Conservation (phyloP, 345 rosid genomes). For the Salix koriyanagi region DNA sequence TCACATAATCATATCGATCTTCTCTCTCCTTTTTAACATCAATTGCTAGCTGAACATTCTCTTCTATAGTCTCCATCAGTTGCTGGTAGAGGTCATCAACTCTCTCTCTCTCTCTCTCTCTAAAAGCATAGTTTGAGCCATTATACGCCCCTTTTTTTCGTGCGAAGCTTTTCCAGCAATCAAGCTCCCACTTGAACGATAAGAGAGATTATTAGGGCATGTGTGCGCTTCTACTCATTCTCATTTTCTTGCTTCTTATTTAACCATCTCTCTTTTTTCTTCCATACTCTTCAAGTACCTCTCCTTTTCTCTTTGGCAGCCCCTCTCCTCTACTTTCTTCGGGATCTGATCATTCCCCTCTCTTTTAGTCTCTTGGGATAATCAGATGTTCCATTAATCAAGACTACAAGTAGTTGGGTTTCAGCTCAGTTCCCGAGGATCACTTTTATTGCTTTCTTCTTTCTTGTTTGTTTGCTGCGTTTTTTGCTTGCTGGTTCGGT, state of each 20-base stretch:
- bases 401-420: constrained; percentile 2
- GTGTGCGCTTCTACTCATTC: constrained; percentile 26
- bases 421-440: constrained; percentile 62
- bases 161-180: constrained; percentile 72
- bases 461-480: constrained; percentile 19
- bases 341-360: constrained; percentile 63
- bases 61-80: constrained; percentile 53
- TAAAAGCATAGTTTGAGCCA: constrained; percentile 26
- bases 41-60: constrained; percentile 27
- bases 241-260: constrained; percentile 39
- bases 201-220: constrained; percentile 55
- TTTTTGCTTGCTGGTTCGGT: constrained; percentile 34
- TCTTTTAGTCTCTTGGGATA: constrained; percentile 10
- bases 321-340: constrained; percentile 29
- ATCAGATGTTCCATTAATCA: not conserved
- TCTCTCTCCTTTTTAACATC: constrained; percentile 1
- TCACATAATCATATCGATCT: not conserved
- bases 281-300: constrained; percentile 31
- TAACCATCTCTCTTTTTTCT: constrained; percentile 48
- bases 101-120: constrained; percentile 26
- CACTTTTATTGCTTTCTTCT: constrained; percentile 22
- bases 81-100: constrained; percentile 52
- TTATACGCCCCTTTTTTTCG: constrained; percentile 38
- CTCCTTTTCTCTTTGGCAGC: constrained; percentile 7
- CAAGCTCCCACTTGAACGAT: constrained; percentile 43